Conservation (phyloP, 139 green algal species). For the Coelastrella sp. region DNA sequence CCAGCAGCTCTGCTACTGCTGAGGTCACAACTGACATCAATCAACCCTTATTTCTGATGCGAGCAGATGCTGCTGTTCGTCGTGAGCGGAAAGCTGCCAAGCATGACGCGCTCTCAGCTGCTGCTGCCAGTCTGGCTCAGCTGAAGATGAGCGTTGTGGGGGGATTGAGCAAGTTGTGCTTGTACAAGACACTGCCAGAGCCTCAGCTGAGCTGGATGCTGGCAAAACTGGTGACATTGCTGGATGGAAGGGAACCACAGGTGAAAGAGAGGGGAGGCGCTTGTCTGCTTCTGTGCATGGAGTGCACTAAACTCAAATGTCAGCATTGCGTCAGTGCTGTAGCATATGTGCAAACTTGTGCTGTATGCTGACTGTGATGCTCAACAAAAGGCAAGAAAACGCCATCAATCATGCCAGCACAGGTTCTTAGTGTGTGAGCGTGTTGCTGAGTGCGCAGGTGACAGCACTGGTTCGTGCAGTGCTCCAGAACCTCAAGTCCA, state of each 20-base stretch:
- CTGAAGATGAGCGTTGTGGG: neutral
- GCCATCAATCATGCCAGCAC: too few relatives aligned
- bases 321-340: too few relatives aligned
- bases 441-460: neutral
- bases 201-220: constrained; percentile 16
- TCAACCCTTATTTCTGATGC: neutral
- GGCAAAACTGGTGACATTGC: constrained; percentile 1
- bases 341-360: too few relatives aligned
- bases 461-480: neutral
- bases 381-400: neutral
- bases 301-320: too few relatives aligned
- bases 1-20: neutral
- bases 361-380: too few relatives aligned
- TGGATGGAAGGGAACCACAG: neutral
- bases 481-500: constrained; percentile 17
- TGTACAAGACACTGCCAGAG: constrained; percentile 13
- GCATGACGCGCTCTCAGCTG: constrained; percentile 2
- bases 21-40: neutral
- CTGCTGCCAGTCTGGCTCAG: neutral
- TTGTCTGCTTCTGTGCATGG: neutral
- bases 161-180: neutral
- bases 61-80: neutral
- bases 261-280: neutral
- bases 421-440: too few relatives aligned
- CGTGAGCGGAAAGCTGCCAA: neutral